phyloP scores from a whole-genome alignment of 2,329 filamentous ascomycete species.

The Nothophaeocryptopus gaeumannii region DNA sequence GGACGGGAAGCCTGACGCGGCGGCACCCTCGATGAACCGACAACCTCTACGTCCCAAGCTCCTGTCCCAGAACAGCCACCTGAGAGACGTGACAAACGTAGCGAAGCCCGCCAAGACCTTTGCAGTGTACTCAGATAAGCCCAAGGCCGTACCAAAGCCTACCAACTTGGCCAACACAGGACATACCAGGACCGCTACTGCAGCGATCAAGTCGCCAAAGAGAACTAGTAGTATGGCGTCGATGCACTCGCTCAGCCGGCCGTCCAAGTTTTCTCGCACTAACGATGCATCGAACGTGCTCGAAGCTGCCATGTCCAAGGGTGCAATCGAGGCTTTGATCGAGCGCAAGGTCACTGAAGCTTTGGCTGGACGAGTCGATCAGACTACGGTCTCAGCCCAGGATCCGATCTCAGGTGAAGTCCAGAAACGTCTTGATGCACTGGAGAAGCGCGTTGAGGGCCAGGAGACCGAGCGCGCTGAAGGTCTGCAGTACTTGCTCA shows the following conservation, averaged over 20 bases:
- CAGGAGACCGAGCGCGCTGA: constrained; percentile 73
- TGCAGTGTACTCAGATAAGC: constrained; percentile 77
- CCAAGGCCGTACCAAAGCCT: constrained; percentile 43
- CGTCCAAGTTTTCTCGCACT: constrained; percentile 39
- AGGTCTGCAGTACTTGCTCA: constrained; percentile 80
- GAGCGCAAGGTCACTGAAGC: constrained; percentile 90
- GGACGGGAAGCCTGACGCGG: constrained; percentile 36
- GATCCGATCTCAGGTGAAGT: constrained; percentile 67
- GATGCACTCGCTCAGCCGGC: constrained; percentile 36
- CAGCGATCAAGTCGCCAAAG: constrained; percentile 33
- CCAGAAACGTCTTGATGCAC: constrained; percentile 73
- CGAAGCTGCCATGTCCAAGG: constrained; percentile 47
- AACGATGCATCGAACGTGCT: constrained; percentile 27
- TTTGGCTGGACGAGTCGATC: constrained; percentile 66
- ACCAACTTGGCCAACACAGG: constrained; percentile 27
- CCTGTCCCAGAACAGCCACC: constrained; percentile 66
- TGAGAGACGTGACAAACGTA: constrained; percentile 49
- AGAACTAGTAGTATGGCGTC: constrained; percentile 46
- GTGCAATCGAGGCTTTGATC: constrained; percentile 84
- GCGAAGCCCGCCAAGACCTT: constrained; percentile 80
- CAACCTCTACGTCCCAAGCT: constrained; percentile 78
- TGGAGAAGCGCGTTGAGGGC: constrained; percentile 80
- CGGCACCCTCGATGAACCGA: constrained; percentile 48
- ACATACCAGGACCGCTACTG: constrained; percentile 15
- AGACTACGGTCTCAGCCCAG: constrained; percentile 18